Evolutionary conservation across 164 flowering plant genomes (phyloP), one percentile per base, ranked within the genome.

Genomic region (Hamamelis virginiana): DNA sequence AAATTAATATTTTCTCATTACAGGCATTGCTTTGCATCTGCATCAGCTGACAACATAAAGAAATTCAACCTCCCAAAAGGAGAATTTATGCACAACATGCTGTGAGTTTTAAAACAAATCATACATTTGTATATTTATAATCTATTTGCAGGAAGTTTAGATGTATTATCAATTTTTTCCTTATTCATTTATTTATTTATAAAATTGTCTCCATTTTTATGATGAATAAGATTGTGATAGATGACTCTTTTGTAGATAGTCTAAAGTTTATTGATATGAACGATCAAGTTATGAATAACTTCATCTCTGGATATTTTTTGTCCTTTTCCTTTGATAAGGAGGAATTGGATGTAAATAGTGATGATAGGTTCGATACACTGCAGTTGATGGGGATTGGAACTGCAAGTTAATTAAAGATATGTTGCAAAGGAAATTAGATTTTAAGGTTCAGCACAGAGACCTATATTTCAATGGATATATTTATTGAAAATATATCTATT

Each of bases 11-110:
- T 66, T 48, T 48, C 23, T 56, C 65, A 50, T 75, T 81, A 38
- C 87, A 96, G 99, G 82, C 66, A 91, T 70, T 55, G 72, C 66
- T 96, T 96, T 85, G 98, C 96, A 69, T 96, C 99, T 80, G 99
- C 99, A 55, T 96, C 98, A 74, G 98, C 99, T 72, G 99, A 96
- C 83, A 96, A 96, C 76, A 90, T 94, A 64, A 96, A 96, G 84
- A 96, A 96, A 75, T 96, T 93, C 75, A 85, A 70, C 70, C 94
- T 96, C 74, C 99, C 99, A 10, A 88, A 73, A 70, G 99, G 99
- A 74, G 98, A 93, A 74, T 96, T 96, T 75, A 55, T 85, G 80
- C 99, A 96, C 84, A 96, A 96, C 72, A 96, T 96, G 99, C 98
- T 96, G 99, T 96, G 74, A 90, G 98, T 90, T 69, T 70, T 75